A percentile compares a stretch with the other conserved stretches of the same genome.
These are phyloP conservation scores for Arachis monticola DNA, from an alignment of 331 rosid species.

Conservation along the genomic window DNA sequence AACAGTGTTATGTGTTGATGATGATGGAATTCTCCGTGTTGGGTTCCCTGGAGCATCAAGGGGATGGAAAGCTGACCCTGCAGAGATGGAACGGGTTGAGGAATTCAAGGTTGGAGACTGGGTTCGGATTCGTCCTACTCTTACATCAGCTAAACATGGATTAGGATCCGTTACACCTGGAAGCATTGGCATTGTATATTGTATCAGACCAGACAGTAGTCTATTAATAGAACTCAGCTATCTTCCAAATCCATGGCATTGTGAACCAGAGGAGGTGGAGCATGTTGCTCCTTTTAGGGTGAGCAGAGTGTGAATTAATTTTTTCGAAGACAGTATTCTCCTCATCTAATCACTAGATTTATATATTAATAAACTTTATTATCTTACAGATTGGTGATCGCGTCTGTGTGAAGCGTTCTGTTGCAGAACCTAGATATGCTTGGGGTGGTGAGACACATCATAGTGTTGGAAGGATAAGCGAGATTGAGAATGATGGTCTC, in stretches of 20 bases:
- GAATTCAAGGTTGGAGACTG: conserved; percentile 99
- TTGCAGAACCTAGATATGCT: conserved; percentile 97
- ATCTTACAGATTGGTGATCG: conserved; percentile 85
- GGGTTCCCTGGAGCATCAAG: conserved; percentile 99
- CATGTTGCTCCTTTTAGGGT: conserved; percentile 90
- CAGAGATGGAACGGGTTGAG: conserved; percentile 99
- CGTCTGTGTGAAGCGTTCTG: conserved; percentile 96
- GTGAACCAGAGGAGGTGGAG: conserved; percentile 99
- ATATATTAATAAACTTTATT: conserved; percentile 24
- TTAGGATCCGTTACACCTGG: conserved; percentile 98
- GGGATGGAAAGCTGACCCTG: conserved; percentile 99
- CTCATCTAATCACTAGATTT: conserved; percentile 24
- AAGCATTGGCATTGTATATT: conserved; percentile 96
- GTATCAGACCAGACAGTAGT: conserved; percentile 97
- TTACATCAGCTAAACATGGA: conserved; percentile 94
- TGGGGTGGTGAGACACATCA: conserved; percentile 99
- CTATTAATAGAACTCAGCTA: conserved; percentile 87
- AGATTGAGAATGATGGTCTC: conserved; percentile 98
- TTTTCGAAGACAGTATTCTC: conserved; percentile 6
- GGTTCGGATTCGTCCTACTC: conserved; percentile 96
- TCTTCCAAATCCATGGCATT: conserved; percentile 98
- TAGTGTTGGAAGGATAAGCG: conserved; percentile 94
- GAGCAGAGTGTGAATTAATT: conserved; percentile 36
- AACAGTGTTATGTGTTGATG: conserved; percentile 95
- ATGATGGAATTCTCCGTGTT: conserved; percentile 95